Evolutionary conservation across 306 rosid genomes (phyloP).

Genomic region (Acmispon strigosus): DNA sequence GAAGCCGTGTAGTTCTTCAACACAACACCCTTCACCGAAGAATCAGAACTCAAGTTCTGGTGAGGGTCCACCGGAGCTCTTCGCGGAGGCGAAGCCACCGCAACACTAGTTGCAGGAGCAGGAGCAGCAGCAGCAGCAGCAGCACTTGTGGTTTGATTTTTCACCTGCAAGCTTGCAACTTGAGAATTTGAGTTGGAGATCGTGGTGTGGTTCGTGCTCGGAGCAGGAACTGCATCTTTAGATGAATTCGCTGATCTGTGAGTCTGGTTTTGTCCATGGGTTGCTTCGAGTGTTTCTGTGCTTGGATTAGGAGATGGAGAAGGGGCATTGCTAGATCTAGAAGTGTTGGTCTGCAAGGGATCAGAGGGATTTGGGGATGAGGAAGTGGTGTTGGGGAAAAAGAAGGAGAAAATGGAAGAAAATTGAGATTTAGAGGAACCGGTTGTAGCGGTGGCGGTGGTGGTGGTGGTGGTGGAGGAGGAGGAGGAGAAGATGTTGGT

Average conservation of each 20-base stretch:
- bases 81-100: background rate
- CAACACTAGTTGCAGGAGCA: conserved; percentile 4
- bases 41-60: conserved; percentile 16
- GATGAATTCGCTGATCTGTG: conserved; percentile 7
- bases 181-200: background rate
- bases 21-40: background rate
- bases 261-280: conserved; percentile 20
- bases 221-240: background rate
- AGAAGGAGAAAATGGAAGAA: conserved; percentile 35
- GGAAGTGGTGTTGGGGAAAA: conserved; percentile 46
- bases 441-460: background rate
- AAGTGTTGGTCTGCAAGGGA: conserved; percentile 11
- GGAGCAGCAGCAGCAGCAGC: background rate
- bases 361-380: background rate
- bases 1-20: conserved; percentile 41
- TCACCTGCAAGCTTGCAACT: background rate
- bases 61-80: background rate
- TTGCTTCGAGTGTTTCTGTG: background rate
- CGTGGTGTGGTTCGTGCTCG: conserved; percentile 10
- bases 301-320: conserved; percentile 8
- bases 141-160: conserved; percentile 30
- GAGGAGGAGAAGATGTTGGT: conserved; percentile 43
- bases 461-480: background rate
- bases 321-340: conserved; percentile 57
- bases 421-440: conserved; percentile 38